Evolutionary conservation across 768 basidiomycete species (phyloP).

Genomic region (Krasilnikovozyma curviuscula): DNA sequence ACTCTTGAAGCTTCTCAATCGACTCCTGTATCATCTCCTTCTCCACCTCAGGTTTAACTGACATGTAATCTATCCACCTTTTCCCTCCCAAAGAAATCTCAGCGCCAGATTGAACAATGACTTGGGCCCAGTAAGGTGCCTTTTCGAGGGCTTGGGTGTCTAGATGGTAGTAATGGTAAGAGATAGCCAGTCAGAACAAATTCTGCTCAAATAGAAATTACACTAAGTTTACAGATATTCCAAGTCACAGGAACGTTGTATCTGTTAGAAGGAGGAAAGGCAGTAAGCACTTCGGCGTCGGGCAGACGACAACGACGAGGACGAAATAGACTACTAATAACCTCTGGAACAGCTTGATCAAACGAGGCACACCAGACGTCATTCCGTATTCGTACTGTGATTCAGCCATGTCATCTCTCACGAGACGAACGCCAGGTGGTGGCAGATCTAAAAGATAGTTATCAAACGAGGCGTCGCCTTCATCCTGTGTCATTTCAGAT

Average conservation of each 20-base stretch:
- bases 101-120: constrained; percentile 13
- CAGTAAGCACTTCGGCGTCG: neutral
- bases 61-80: constrained; percentile 17
- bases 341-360: constrained; percentile 8
- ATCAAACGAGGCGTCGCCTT: too few relatives aligned
- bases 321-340: too few relatives aligned
- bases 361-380: constrained; percentile 3
- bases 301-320: constrained; percentile 1
- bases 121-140: constrained; percentile 14
- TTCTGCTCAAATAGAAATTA: neutral
- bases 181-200: neutral
- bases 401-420: too few relatives aligned
- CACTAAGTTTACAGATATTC: constrained; percentile 10
- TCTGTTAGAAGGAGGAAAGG: constrained; percentile 3
- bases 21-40: constrained; percentile 15
- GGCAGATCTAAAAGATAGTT: neutral
- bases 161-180: neutral
- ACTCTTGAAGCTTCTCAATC: constrained; percentile 17
- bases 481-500: too few relatives aligned
- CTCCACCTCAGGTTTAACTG: constrained; percentile 15
- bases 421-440: too few relatives aligned
- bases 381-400: too few relatives aligned
- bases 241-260: constrained; percentile 15
- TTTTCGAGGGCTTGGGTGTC: constrained; percentile 17
- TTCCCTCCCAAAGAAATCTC: constrained; percentile 16